Evolutionary conservation across 768 basidiomycete species (phyloP), one percentile per base, ranked within the genome.

Genomic region (Phylloporus arenicola): DNA sequence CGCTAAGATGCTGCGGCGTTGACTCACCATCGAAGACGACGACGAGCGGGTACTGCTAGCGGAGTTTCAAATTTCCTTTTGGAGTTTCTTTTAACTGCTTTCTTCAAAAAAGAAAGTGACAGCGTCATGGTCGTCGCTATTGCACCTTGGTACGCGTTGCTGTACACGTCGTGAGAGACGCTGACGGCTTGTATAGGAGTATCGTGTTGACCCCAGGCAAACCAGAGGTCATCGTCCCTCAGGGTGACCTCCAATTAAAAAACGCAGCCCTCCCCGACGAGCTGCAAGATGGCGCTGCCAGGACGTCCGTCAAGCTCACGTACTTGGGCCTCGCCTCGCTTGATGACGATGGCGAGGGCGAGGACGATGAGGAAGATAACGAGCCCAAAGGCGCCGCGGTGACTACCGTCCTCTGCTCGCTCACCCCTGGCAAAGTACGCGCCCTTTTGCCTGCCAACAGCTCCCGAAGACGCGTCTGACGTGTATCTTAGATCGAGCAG

Each of bases 211-310:
- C 72, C 24, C 82, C 84, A 14, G 83, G 81, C 50, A 68, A 85
- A 57, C 69, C 76, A 52, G 70, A 81, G 62, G 70, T 74, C 45
- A 57, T 92, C 63, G 62, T 75, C 20, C 80, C 86, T 51, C 78
- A 79, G 48, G 76, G 77, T 31, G 86, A 88, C 69, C 70, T 94
- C 63, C 77, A 78, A 62, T 79, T 96, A 62, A 91, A 88, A 63
- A 92, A 92, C 64, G 82, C 84, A 40, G 80, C 91, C 3, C 80
- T 93, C 44, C 86, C 86, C 46, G 85, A 89, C 51, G 75, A 80
- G 57, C 72, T 94, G 50, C 73, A 69, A 34, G 84, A 91, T 64
- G 59, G 71, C 44, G 70, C 72, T 31, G 79, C 76, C 13, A 73
- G 87, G 47, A 83, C 83, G 22, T 78, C 82, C 19, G 72, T 88